phyloP scores from a whole-genome alignment of 2,329 filamentous ascomycete genomes.

The Fusarium piperis region DNA sequence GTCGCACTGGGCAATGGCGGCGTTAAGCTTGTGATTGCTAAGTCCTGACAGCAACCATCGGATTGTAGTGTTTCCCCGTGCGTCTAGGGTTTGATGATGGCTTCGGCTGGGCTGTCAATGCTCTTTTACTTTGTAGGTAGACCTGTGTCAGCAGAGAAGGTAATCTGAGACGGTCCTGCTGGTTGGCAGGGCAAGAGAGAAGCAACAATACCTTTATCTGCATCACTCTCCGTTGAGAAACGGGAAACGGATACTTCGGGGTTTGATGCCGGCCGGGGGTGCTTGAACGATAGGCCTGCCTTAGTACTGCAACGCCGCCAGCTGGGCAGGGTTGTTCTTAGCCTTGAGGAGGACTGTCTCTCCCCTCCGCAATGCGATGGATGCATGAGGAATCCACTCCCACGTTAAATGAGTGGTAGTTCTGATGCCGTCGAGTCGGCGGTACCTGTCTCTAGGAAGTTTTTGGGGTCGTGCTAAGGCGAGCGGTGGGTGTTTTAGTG shows the following conservation, averaged over 20 bases:
- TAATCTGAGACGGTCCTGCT: neutral
- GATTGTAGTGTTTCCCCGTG: neutral
- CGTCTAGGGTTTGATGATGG: neutral
- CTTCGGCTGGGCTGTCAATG: neutral
- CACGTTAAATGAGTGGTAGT: conserved; percentile 10
- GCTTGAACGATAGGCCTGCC: conserved; percentile 1
- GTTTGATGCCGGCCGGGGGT: neutral
- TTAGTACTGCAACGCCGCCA: conserved; percentile 11
- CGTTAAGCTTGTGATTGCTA: neutral
- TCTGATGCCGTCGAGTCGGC: neutral
- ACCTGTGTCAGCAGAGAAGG: neutral
- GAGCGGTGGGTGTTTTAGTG: conserved; percentile 18
- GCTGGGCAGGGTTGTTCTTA: neutral
- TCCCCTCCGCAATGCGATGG: neutral
- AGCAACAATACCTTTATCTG: neutral
- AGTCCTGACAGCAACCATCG: conserved; percentile 2
- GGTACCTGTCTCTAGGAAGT: conserved; percentile 5
- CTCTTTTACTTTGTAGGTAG: neutral
- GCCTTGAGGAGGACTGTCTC: neutral
- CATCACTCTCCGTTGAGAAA: conserved; percentile 12
- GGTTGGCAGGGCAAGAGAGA: neutral
- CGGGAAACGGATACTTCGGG: conserved; percentile 9
- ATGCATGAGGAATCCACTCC: neutral
- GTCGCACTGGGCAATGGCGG: conserved; percentile 1
- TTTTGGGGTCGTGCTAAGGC: conserved; percentile 5